A percentile compares a stretch with the other conserved stretches of the same genome.
Evolutionary conservation across 2,329 filamentous ascomycete genomes (phyloP).

Genomic region (Colletotrichum simmondsii): DNA sequence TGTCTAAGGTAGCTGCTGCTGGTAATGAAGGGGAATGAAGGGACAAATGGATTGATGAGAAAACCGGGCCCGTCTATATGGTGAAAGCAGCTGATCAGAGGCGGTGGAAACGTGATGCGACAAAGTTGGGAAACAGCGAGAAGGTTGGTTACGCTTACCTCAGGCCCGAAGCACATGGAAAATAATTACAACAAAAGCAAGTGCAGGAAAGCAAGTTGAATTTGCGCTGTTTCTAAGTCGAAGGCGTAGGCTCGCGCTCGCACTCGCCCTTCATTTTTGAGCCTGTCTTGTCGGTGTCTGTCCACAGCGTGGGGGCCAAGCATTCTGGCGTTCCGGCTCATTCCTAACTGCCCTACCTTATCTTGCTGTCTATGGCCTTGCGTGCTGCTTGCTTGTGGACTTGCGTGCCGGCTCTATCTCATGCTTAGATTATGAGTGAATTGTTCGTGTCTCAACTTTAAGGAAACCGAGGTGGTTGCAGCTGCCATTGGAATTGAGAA

Average conservation of each 20-base stretch:
- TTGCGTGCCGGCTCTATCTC: neutral
- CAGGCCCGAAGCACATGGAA: neutral
- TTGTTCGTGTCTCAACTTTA: no score
- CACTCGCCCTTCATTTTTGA: neutral
- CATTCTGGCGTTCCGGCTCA: neutral
- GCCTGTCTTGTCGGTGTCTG: neutral
- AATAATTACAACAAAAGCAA: neutral
- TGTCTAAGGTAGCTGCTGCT: neutral
- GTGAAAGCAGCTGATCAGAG: neutral
- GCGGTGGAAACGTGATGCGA: slow-evolving; percentile 4
- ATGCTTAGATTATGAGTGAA: no score
- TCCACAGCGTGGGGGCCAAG: neutral
- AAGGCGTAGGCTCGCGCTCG: no score
- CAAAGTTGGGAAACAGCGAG: slow-evolving; percentile 24
- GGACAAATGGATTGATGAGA: no score
- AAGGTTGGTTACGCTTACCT: no score
- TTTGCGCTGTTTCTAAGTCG: neutral
- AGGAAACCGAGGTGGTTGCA: neutral
- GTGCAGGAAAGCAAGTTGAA: neutral
- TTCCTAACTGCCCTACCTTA: neutral
- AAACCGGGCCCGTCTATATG: no score
- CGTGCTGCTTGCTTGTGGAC: no score
- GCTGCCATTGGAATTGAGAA: neutral
- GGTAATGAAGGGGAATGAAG: neutral
- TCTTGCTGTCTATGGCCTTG: neutral